Base-by-base conservation (phyloP, 176 grass and related monocot genomes). In the Raddia distichophylla region DNA sequence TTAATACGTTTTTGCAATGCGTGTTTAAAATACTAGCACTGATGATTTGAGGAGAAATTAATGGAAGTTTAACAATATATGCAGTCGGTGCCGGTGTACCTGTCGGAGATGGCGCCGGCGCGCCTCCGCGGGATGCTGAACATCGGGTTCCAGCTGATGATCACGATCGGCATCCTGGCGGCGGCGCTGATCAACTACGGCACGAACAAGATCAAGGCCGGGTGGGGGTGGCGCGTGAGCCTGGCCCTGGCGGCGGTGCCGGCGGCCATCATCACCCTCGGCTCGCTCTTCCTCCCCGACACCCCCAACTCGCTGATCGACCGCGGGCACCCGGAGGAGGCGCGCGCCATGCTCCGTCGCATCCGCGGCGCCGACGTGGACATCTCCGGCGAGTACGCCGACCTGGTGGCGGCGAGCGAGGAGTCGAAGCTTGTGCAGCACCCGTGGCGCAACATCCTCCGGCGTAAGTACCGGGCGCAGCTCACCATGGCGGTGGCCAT, bases 111-210 rank as follows among this genome's bases (percentile, higher is more conserved):
- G 95, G 95, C 95, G 10, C 95, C 95, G 0, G 95, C 95, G 11
- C 81, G 84, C 0, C 90, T 98, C 19, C 90, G 95, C 0, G 95
- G 95, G 14, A 98, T 95, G 95, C 91, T 98, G 67, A 98, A 98
- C 95, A 98, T 98, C 46, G 90, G 95, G 0, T 98, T 98, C 90
- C 95, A 98, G 84, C 86, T 98, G 20, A 98, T 98, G 95, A 93
- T 95, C 86, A 98, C 95, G 0, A 91, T 98, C 70, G 95, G 95
- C 79, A 98, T 98, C 86, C 83, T 98, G 3, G 78, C 79, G 3
- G 95, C 95, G 14, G 90, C 44, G 55, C 88, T 98, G 2, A 98
- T 98, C 86, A 98, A 98, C 78, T 95, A 95, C 51, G 95, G 95
- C 15, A 93, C 95, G 0, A 64, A 71, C 50, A 98, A 98, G 90